Evolutionary conservation across 306 rosid species (phyloP).

Genomic region (Sesbania bispinosa): DNA sequence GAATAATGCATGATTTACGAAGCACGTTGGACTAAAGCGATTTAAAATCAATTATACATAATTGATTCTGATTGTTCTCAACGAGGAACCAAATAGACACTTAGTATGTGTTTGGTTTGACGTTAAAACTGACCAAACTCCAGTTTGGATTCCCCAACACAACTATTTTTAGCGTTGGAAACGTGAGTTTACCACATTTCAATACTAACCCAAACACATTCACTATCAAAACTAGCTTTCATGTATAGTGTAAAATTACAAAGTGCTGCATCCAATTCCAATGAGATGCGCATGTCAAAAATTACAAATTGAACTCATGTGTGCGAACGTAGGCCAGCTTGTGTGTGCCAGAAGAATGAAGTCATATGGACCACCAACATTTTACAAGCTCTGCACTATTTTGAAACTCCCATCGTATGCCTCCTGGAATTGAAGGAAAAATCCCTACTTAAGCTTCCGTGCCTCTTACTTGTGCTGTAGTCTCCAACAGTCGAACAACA

Average conservation of each 20-base stretch:
- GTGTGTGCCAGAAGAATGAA: slow-evolving; percentile 1
- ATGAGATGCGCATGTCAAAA: not conserved
- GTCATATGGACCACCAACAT: not conserved
- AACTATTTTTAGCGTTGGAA: too few species aligned
- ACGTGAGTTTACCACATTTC: too few species aligned
- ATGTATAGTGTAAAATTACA: not conserved
- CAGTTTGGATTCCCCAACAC: too few species aligned
- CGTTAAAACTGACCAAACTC: too few species aligned
- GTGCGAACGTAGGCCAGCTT: slow-evolving; percentile 1
- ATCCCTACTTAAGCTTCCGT: not conserved
- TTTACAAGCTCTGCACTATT: slow-evolving; percentile 14
- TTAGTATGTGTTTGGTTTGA: too few species aligned
- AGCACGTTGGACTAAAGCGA: too few species aligned
- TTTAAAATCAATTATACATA: too few species aligned
- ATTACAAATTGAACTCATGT: slow-evolving; percentile 10
- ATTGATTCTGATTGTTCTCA: too few species aligned
- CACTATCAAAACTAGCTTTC: not conserved
- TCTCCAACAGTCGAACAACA: slow-evolving; percentile 13
- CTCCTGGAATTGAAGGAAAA: not conserved
- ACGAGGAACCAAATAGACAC: too few species aligned
- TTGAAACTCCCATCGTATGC: not conserved
- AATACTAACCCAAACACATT: too few species aligned
- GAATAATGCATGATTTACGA: too few species aligned
- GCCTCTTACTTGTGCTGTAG: not conserved
- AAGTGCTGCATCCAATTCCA: slow-evolving; percentile 13